Evolutionary conservation across 2,329 filamentous ascomycete genomes (phyloP), one percentile per base, ranked within the genome.

Genomic region (Aspergillus tubingensis): DNA sequence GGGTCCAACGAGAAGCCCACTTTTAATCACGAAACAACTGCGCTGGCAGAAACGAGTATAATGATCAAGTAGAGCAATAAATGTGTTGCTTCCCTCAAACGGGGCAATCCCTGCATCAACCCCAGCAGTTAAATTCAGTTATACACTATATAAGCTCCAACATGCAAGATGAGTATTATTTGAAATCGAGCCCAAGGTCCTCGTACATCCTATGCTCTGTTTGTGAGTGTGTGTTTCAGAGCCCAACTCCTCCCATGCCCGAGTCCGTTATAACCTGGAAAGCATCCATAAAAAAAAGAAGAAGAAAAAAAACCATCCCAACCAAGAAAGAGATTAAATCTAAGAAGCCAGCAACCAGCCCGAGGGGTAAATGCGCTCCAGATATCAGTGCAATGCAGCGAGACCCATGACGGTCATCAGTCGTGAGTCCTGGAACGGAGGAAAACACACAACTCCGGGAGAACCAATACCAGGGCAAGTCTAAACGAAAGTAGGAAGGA

Each of bases 221-320:
- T 56, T 62, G 61, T 60, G 65, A 61, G 59, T 60, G 32, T 36
- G 61, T 58, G 58, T 49, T 64, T 65, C 63, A 57, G 58, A 60
- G 54, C 62, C 57, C 61, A 65, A 66, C 64, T 68, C 66, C 67
- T 63, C 41, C 63, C 62, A 65, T 65, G 59, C 63, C 62, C 55
- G 54, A 62, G 54, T 60, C 57, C 64, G 60, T 63, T 58, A 62
- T 59, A 65, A 64, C 64, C 58, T 64, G 57, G 48, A 63, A 57
- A 55, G 44, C 60, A 65, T 52, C 58, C 30, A 19, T 57, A 21
- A 49, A 49, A 15, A 2, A 36, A 36, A 2, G 11, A 0, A 2
- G 5, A 13, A 36, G 2, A 36, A 36, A 36, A 66, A 63, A 66
- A 63, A 57, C 36, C 54, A 54, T 60, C 63, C 60, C 58, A 57